Evolutionary conservation across 352 stramenopile genomes (phyloP), one percentile per base, ranked within the genome.

Genomic region (Pythium volutum): DNA sequence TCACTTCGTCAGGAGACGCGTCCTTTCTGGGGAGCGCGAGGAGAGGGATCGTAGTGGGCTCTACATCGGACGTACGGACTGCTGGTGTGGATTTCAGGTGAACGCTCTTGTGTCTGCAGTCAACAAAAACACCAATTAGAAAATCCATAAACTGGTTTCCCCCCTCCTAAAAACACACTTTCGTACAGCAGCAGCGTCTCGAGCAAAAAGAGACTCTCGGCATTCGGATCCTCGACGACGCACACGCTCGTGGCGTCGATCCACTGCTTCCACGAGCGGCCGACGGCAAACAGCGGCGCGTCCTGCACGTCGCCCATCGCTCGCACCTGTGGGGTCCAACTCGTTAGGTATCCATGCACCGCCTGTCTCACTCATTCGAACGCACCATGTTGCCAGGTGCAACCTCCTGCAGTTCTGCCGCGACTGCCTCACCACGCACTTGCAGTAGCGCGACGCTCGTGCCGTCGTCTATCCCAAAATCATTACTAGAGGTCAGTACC

Each of bases 121-220:
- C 15, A 1, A 15, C 39, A 22, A 20, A 4, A n/a, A 2, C 2
- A n/a, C n/a, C n/a, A n/a, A n/a, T n/a, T n/a, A n/a, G n/a, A n/a
- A n/a, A n/a, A n/a, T n/a, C n/a, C n/a, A n/a, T n/a, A n/a, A n/a
- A n/a, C n/a, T n/a, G n/a, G n/a, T n/a, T 20, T 43, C 36, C 18
- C 9, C 15, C 36, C 36, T n/a, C n/a, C n/a, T n/a, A n/a, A n/a
- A n/a, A n/a, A n/a, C 36, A 43, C 36, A 43, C 18, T 43, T 5
- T 43, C 14, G 5, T 74, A 90, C 81, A 88, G 41, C 16, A 79
- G 63, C 34, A 90, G 62, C 39, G 75, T 74, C 47, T 90, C 75
- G 34, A 90, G 74, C 66, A 88, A 76, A 16, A 71, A 73, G 23
- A 90, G 68, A 16, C 69, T 82, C 69, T 90, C 81, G 14, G 72